phyloP scores from a whole-genome alignment of 345 rosid genomes.

The Eucalyptus erythrocorys region DNA sequence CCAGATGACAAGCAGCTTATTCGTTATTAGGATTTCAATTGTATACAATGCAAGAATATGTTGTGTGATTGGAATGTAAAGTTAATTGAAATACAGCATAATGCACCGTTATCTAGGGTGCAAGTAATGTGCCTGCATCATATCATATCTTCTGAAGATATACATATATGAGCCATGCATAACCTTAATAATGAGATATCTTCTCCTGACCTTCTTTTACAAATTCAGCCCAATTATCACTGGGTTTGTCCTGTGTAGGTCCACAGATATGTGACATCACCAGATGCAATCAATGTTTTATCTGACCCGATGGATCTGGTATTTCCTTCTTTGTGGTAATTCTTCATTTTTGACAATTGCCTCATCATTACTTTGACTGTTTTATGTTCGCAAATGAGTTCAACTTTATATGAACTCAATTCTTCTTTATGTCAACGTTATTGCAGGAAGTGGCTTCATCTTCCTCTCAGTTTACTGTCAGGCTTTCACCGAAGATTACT shows the following conservation, averaged over 20 bases:
- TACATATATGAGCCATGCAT: background rate
- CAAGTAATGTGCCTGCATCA: background rate
- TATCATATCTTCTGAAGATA: background rate
- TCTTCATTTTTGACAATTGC: conserved; percentile 15
- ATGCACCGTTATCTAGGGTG: background rate
- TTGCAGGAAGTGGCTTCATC: conserved; percentile 48
- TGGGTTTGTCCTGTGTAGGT: conserved; percentile 28
- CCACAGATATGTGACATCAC: conserved; percentile 22
- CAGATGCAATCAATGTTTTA: conserved; percentile 20
- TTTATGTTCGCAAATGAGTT: background rate
- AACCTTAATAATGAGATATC: background rate
- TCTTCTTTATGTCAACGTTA: background rate
- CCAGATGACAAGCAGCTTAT: background rate
- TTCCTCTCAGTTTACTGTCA: conserved; percentile 59
- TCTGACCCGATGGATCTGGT: conserved; percentile 64
- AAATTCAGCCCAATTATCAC: background rate
- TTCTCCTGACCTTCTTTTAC: background rate
- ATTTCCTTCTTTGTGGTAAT: conserved; percentile 74
- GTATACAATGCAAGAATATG: background rate
- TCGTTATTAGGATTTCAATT: background rate
- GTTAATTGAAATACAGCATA: background rate
- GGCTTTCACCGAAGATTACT: conserved; percentile 50
- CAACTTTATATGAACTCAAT: background rate
- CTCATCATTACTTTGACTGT: background rate
- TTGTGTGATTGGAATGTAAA: background rate